phyloP scores from a whole-genome alignment of 768 basidiomycete genomes.

The Mycena chlorophos region DNA sequence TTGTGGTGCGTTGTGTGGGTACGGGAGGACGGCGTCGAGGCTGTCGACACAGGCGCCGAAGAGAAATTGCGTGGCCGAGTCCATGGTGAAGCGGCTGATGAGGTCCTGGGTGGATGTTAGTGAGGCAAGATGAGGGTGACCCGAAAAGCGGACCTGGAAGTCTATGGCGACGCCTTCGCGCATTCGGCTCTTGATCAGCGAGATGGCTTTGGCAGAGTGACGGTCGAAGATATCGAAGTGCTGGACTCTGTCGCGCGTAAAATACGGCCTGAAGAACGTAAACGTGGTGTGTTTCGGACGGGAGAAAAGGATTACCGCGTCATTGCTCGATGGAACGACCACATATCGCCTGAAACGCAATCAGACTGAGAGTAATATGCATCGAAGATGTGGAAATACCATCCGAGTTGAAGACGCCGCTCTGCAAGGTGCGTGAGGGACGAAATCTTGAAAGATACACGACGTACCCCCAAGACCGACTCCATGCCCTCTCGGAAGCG shows the following conservation, averaged over 20 bases:
- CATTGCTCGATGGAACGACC: slow-evolving; percentile 27
- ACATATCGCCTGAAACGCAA: slow-evolving; percentile 18
- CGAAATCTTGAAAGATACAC: not conserved
- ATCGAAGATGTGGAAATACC: slow-evolving; percentile 6
- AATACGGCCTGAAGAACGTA: slow-evolving; percentile 15
- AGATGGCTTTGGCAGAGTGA: slow-evolving; percentile 17
- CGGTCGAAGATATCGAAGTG: slow-evolving; percentile 28
- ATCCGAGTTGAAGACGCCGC: slow-evolving; percentile 29
- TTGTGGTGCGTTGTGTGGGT: slow-evolving; percentile 13
- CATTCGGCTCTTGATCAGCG: slow-evolving; percentile 16
- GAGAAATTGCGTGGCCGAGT: slow-evolving; percentile 35
- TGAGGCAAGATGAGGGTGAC: not conserved
- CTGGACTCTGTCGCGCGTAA: slow-evolving; percentile 21
- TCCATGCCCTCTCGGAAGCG: slow-evolving; percentile 4
- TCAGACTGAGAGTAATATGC: not conserved
- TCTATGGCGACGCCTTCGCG: slow-evolving; percentile 17
- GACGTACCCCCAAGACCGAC: slow-evolving; percentile 12
- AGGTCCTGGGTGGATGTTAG: slow-evolving; percentile 4
- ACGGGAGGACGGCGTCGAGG: slow-evolving; percentile 23
- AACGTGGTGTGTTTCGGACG: not conserved
- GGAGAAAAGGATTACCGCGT: slow-evolving; percentile 10
- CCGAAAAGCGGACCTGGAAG: slow-evolving; percentile 21
- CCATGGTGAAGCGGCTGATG: slow-evolving; percentile 29
- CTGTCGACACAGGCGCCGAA: slow-evolving; percentile 31
- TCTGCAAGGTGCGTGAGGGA: slow-evolving; percentile 8